Conservation (phyloP, 768 basidiomycete genomes). For the Mrakia blollopis region DNA sequence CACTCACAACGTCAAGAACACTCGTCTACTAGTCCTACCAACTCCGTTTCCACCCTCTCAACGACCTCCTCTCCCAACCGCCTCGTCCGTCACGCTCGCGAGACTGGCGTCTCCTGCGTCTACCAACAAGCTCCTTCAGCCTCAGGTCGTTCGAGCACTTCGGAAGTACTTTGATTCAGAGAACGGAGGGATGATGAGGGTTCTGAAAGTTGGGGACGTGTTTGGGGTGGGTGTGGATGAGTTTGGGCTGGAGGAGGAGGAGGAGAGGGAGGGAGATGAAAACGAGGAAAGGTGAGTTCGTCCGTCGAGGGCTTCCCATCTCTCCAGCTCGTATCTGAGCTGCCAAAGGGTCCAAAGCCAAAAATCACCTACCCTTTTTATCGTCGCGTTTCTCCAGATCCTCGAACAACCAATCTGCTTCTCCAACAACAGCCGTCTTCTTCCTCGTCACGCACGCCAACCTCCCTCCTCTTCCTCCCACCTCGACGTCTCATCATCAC, state of each 20-base stretch:
- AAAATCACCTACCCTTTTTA: no score
- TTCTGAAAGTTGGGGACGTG: constrained; percentile 39
- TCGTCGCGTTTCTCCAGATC: not conserved
- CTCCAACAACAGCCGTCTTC: constrained; percentile 6
- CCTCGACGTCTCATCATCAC: constrained; percentile 34
- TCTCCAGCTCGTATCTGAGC: no score
- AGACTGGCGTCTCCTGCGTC: constrained; percentile 73
- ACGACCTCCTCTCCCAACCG: constrained; percentile 61
- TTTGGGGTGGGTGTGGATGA: constrained; percentile 33
- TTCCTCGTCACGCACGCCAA: constrained; percentile 28
- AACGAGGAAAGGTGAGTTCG: not conserved
- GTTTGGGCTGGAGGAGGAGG: not conserved
- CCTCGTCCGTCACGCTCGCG: constrained; percentile 65
- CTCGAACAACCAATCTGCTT: not conserved
- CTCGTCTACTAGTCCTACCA: constrained; percentile 47
- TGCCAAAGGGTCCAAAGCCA: no score
- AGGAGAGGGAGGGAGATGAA: not conserved
- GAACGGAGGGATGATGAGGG: not conserved
- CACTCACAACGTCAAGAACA: constrained; percentile 6
- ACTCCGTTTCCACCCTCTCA: constrained; percentile 56
- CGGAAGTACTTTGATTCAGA: constrained; percentile 56
- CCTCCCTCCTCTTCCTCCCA: constrained; percentile 38
- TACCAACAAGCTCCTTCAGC: constrained; percentile 60
- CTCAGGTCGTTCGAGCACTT: constrained; percentile 57
- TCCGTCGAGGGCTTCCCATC: not conserved